These are phyloP conservation scores for Xylaria cubensis DNA, from an alignment of 495 filamentous ascomycete genomes.

Conservation along the genomic window DNA sequence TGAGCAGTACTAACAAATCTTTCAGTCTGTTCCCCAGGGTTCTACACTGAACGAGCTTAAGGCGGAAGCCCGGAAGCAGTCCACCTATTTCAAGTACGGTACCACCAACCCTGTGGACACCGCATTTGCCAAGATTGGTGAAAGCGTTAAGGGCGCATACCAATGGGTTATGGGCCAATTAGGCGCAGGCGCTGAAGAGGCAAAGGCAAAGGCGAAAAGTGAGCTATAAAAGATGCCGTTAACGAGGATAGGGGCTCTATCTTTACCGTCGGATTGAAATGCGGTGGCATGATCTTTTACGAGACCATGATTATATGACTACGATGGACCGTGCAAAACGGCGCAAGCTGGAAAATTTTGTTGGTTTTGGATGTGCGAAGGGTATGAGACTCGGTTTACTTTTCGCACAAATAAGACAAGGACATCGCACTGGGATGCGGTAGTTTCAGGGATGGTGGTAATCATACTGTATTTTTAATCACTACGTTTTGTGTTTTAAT, in stretches of 20 bases:
- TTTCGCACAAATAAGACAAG: too few relatives aligned
- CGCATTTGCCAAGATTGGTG: constrained; percentile 67
- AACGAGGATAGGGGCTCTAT: not conserved
- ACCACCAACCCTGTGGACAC: constrained; percentile 69
- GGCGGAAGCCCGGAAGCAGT: constrained; percentile 72
- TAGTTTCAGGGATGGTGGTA: not conserved
- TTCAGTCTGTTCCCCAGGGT: constrained; percentile 61
- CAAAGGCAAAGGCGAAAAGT: constrained; percentile 62
- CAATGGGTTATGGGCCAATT: constrained; percentile 67
- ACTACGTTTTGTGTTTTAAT: not conserved
- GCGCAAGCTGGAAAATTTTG: constrained; percentile 20
- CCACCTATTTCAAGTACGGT: constrained; percentile 79
- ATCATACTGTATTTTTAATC: not conserved
- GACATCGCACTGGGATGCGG: not conserved
- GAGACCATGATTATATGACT: constrained; percentile 20
- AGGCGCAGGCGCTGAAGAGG: constrained; percentile 66
- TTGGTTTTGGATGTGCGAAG: not conserved
- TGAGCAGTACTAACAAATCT: constrained; percentile 53
- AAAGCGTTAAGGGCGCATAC: constrained; percentile 54
- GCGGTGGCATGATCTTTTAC: not conserved
- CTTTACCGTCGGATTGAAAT: not conserved
- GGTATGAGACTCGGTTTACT: not conserved
- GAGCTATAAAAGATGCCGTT: constrained; percentile 39
- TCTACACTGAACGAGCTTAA: constrained; percentile 66
- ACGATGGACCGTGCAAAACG: not conserved